Conservation (phyloP, 768 basidiomycete genomes). For the Macrolepiota albuminosa region DNA sequence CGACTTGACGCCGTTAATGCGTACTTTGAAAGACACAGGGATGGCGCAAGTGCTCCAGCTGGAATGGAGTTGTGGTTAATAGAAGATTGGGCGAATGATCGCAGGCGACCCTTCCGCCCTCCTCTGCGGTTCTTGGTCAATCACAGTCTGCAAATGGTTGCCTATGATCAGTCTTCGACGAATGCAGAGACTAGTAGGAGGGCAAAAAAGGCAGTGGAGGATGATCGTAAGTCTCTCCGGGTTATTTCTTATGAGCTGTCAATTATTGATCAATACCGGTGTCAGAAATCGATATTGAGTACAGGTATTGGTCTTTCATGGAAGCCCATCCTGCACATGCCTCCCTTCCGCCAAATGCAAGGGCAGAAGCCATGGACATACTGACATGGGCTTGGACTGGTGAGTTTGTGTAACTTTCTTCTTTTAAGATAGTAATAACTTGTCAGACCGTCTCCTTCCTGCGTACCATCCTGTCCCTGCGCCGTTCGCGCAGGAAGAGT, state of each 20-base stretch:
- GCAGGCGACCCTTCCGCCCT: slow-evolving; percentile 26
- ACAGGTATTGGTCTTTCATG: slow-evolving; percentile 79
- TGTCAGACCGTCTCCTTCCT: slow-evolving; percentile 62
- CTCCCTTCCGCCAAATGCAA: slow-evolving; percentile 48
- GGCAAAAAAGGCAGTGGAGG: slow-evolving; percentile 22
- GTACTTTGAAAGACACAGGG: slow-evolving; percentile 38
- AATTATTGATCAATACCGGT: background rate
- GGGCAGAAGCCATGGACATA: slow-evolving; percentile 66
- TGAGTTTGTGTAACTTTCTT: slow-evolving; percentile 18
- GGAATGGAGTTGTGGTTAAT: slow-evolving; percentile 63
- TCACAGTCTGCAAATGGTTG: slow-evolving; percentile 52
- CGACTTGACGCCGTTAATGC: slow-evolving; percentile 44
- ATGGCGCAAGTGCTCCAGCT: slow-evolving; percentile 23
- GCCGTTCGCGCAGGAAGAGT: slow-evolving; percentile 75
- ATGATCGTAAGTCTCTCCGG: slow-evolving; percentile 38
- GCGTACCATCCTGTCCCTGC: slow-evolving; percentile 50
- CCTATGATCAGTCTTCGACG: slow-evolving; percentile 35
- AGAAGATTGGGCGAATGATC: slow-evolving; percentile 26
- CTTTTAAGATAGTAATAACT: background rate
- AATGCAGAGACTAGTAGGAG: slow-evolving; percentile 21
- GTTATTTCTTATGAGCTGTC: background rate
- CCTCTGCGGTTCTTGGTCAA: slow-evolving; percentile 59
- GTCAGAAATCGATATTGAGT: slow-evolving; percentile 69
- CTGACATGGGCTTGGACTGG: slow-evolving; percentile 81
- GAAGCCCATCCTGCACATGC: slow-evolving; percentile 75